Conservation (phyloP, 192 early-diverging fungal genomes). For the Pilaira anomala region DNA sequence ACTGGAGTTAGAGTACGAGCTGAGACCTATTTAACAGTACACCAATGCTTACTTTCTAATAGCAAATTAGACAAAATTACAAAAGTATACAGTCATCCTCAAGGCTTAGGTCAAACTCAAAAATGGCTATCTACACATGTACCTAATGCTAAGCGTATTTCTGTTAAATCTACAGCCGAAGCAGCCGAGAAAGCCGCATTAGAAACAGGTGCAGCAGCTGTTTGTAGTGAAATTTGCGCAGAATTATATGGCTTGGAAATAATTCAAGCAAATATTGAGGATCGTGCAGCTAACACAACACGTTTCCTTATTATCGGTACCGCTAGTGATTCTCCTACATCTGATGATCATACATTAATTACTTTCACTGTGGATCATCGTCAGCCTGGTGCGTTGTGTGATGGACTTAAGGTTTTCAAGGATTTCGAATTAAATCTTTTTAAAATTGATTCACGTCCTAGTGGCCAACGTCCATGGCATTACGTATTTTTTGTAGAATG, state of each 20-base stretch:
- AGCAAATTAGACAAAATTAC: slow-evolving; percentile 61
- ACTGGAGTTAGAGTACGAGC: slow-evolving; percentile 68
- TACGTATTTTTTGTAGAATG: slow-evolving; percentile 95
- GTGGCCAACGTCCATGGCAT: slow-evolving; percentile 77
- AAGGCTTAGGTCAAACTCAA: slow-evolving; percentile 74
- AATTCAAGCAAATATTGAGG: slow-evolving; percentile 75
- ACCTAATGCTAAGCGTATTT: slow-evolving; percentile 67
- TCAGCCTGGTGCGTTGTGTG: slow-evolving; percentile 81
- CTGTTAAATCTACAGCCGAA: slow-evolving; percentile 77
- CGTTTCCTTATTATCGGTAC: slow-evolving; percentile 88
- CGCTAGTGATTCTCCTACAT: slow-evolving; percentile 61
- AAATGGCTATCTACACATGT: slow-evolving; percentile 70
- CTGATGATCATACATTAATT: slow-evolving; percentile 74
- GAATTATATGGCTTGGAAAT: slow-evolving; percentile 77
- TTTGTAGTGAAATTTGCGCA: slow-evolving; percentile 78
- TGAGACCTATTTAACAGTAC: slow-evolving; percentile 78
- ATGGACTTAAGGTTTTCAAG: slow-evolving; percentile 82
- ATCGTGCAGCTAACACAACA: slow-evolving; percentile 78
- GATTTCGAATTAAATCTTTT: slow-evolving; percentile 79
- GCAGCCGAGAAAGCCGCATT: slow-evolving; percentile 84
- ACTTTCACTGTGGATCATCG: slow-evolving; percentile 91
- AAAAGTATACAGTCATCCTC: slow-evolving; percentile 73
- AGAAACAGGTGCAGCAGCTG: slow-evolving; percentile 76
- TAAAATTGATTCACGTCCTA: slow-evolving; percentile 89
- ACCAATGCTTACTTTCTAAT: slow-evolving; percentile 78